Conservation (phyloP, 176 grass and related monocot species). For the Musa itinerans region DNA sequence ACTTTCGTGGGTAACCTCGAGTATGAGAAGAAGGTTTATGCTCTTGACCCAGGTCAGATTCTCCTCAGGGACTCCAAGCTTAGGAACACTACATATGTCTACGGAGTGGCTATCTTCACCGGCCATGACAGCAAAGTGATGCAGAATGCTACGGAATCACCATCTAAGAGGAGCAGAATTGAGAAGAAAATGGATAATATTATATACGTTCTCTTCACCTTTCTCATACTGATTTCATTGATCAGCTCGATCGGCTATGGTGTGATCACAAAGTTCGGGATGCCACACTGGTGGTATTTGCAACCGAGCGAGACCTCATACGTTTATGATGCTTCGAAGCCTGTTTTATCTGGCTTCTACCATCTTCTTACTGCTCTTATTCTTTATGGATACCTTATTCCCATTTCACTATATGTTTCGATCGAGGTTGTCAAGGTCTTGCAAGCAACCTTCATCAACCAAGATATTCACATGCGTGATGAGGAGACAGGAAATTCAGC, state of each 20-base stretch:
- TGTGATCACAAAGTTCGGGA: constrained; percentile 55
- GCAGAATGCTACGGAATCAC: constrained; percentile 88
- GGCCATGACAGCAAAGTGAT: constrained; percentile 97
- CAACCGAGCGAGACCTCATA: constrained; percentile 40
- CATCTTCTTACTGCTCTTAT: constrained; percentile 98
- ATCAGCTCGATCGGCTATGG: constrained; percentile 89
- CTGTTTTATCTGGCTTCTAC: constrained; percentile 67
- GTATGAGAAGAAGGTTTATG: constrained; percentile 70
- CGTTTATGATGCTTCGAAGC: constrained; percentile 49
- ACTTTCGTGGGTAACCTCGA: constrained; percentile 92
- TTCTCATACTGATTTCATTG: constrained; percentile 75
- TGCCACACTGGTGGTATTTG: constrained; percentile 79
- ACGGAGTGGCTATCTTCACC: constrained; percentile 79
- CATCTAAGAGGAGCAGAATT: constrained; percentile 87
- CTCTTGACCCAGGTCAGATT: constrained; percentile 76
- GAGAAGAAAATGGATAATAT: constrained; percentile 94
- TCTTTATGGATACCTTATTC: constrained; percentile 95
- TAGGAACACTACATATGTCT: constrained; percentile 88
- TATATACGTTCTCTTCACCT: constrained; percentile 83
- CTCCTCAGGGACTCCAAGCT: constrained; percentile 94
- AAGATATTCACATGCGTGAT: constrained; percentile 90
- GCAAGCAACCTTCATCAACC: constrained; percentile 90
- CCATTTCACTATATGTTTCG: constrained; percentile 86
- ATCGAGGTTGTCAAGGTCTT: constrained; percentile 91
- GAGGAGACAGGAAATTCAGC: constrained; percentile 77